Base-by-base conservation (phyloP, 225 moss, liverwort and hornwort genomes). In the Polytrichum formosum region DNA sequence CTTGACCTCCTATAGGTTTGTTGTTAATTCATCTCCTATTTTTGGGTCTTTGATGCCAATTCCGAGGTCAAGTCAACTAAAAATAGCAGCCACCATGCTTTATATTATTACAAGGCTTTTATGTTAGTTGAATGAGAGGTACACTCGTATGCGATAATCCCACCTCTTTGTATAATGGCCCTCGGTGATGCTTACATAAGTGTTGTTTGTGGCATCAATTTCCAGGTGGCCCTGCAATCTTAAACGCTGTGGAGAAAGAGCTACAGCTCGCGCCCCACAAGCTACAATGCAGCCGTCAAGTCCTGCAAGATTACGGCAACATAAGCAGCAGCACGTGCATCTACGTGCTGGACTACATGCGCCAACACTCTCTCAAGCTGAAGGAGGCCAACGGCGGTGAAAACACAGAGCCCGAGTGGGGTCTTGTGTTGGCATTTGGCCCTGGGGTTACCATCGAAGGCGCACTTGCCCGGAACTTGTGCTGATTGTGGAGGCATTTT, bases 311-410 rank as follows among this genome's bases (percentile, higher is more conserved):
- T 54, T 98, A 94, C 64, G 97, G 97, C 72, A 98, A 98, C 83
- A 92, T 98, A 65, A 94, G 90, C 78, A 94, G 94, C 87, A 98
- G 94, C 67, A 94, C 94, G 26, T 83, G 92, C 81, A 94, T 98
- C 22, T 98, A 92, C 63, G 97, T 98, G 21, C 73, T 98, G 61
- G 97, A 98, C 64, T 92, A 94, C 78, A 98, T 98, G 92, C 89
- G 97, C 2, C 80, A 91, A 9, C 86, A 88, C 6, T 91, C 79
- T 66, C 63, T 85, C 54, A 77, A 84, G 63, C 71, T 84, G 22
- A 89, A 89, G 67, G 83, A 91, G 23, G 76, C 75, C 2, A 75
- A 76, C 3, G 77, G 75, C 18, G 82, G 78, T 0, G 35, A 81
- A 4, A 79, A 85, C 4, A 71, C 76, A 33, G 92, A 93, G 35